These are phyloP conservation scores for Mimosa pudica DNA, from an alignment of 306 rosid species.

Conservation along the genomic window DNA sequence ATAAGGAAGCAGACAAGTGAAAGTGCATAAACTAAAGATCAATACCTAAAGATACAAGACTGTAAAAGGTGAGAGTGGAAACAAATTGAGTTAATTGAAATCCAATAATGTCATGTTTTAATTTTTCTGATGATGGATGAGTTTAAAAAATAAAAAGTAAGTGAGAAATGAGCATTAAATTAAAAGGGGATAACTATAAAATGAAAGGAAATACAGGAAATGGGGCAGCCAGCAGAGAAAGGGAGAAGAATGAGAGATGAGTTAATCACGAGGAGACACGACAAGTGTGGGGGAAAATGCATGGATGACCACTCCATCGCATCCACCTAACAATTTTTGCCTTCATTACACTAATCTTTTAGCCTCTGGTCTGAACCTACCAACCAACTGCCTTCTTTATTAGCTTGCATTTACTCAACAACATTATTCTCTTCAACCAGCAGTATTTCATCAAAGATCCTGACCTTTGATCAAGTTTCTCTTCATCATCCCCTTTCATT, in stretches of 20 bases:
- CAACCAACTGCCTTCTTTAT: conserved; percentile 36
- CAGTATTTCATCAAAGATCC: too few species aligned
- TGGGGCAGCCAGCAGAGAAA: not conserved
- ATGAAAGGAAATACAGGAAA: not conserved
- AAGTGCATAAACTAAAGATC: not conserved
- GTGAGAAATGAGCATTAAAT: not conserved
- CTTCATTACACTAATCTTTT: not conserved
- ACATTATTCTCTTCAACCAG: not conserved
- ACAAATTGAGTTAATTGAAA: not conserved
- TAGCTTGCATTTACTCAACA: not conserved
- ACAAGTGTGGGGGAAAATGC: not conserved
- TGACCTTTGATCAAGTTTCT: too few species aligned
- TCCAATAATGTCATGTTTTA: too few species aligned
- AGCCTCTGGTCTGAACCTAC: not conserved
- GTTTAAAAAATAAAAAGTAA: not conserved
- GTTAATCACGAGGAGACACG: not conserved
- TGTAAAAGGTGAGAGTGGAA: not conserved
- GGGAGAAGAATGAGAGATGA: not conserved
- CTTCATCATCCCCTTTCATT: too few species aligned
- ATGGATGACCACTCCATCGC: conserved; percentile 15
- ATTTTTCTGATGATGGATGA: not conserved
- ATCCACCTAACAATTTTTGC: conserved; percentile 35
- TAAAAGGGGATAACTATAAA: not conserved
- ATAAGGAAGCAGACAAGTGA: not conserved
- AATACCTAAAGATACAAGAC: not conserved